Percentiles rank a stretch among this genome's conserved stretches.
Evolutionary conservation across 2,329 filamentous ascomycete species (phyloP).

Genomic region (Monascus ruber): DNA sequence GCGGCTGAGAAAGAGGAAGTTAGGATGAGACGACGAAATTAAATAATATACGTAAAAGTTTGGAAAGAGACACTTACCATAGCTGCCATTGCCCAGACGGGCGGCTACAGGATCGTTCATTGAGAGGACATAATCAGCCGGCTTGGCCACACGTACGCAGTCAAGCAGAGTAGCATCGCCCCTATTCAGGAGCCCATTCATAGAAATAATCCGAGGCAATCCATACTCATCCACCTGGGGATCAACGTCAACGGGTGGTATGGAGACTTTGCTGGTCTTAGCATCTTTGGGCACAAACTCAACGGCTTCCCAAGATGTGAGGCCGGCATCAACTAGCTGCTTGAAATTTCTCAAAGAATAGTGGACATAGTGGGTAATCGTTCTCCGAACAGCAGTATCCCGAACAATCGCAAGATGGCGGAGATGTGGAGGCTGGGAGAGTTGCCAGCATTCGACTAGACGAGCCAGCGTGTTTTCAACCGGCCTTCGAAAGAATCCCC

Average conservation of each 20-base stretch:
- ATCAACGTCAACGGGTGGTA: slow-evolving; percentile 20
- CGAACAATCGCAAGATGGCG: slow-evolving; percentile 46
- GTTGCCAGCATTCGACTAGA: slow-evolving; percentile 45
- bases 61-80: slow-evolving; percentile 13
- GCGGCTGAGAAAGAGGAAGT: slow-evolving; percentile 2
- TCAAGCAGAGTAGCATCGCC: slow-evolving; percentile 35
- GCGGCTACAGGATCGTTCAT: slow-evolving; percentile 23
- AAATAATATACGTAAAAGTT: neutral
- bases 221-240: slow-evolving; percentile 37
- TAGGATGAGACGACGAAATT: no score
- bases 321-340: slow-evolving; percentile 39
- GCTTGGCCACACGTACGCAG: slow-evolving; percentile 21
- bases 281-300: slow-evolving; percentile 21
- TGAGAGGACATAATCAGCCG: slow-evolving; percentile 22
- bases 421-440: slow-evolving; percentile 47
- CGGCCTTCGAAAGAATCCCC: slow-evolving; percentile 43
- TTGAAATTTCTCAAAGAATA: slow-evolving; percentile 43
- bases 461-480: slow-evolving; percentile 42
- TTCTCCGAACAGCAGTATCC: slow-evolving; percentile 39
- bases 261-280: slow-evolving; percentile 16
- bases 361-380: slow-evolving; percentile 43
- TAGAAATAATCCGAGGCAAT: slow-evolving; percentile 27
- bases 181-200: slow-evolving; percentile 26
- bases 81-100: slow-evolving; percentile 17
- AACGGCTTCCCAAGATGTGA: slow-evolving; percentile 45